Evolutionary conservation across 805 yeast genomes (phyloP).

Genomic region (Priceomyces castillae): DNA sequence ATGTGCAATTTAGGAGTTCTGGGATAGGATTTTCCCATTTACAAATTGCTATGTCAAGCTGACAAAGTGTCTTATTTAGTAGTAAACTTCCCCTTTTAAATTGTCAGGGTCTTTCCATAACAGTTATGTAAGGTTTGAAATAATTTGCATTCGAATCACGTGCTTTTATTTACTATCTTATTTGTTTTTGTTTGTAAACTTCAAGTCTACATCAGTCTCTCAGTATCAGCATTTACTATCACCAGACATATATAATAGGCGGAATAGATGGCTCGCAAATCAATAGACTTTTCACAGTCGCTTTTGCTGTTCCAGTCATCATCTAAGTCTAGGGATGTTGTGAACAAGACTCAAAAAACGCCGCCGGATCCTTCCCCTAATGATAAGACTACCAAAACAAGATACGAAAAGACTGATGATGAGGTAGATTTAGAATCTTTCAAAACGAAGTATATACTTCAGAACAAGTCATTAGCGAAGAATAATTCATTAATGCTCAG

Average conservation of each 20-base stretch:
- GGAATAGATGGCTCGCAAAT: conserved; percentile 10
- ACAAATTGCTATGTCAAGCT: too few relatives aligned
- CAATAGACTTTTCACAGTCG: conserved; percentile 8
- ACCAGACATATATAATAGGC: too few relatives aligned
- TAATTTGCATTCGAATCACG: conserved; percentile 3
- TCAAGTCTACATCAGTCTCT: background rate
- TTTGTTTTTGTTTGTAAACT: conserved; percentile 7
- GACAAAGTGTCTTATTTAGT: too few relatives aligned
- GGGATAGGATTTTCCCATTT: too few relatives aligned
- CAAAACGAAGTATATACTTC: conserved; percentile 35
- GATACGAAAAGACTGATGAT: background rate
- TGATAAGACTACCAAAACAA: background rate
- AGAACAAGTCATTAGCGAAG: conserved; percentile 59
- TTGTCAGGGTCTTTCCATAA: too few relatives aligned
- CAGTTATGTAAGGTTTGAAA: too few relatives aligned
- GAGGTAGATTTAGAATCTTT: conserved; percentile 15
- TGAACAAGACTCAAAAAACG: background rate
- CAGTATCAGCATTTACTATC: too few relatives aligned
- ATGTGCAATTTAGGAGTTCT: too few relatives aligned
- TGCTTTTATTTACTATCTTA: background rate
- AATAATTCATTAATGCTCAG: conserved; percentile 53
- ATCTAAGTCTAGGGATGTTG: background rate
- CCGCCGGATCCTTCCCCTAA: background rate
- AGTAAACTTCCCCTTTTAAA: too few relatives aligned
- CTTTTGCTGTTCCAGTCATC: conserved; percentile 7